Evolutionary conservation across 2,329 filamentous ascomycete species (phyloP), one percentile per base, ranked within the genome.

Genomic region (Aspergillus caelatus): DNA sequence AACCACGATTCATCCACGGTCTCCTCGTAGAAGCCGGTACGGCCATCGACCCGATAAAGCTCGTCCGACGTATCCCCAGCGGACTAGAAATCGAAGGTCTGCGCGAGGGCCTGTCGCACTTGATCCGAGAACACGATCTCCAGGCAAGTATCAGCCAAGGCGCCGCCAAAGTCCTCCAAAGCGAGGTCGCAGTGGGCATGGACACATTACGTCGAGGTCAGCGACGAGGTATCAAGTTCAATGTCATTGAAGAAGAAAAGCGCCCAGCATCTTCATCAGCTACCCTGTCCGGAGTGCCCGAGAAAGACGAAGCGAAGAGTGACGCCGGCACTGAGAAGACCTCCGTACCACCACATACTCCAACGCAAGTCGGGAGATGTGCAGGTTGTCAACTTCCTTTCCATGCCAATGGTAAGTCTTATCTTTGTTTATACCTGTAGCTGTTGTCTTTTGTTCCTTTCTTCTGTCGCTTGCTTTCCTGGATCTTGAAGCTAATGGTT

Each of bases 61-160:
- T 99, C 4, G 92, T 99, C 7, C 86, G 91, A 16, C 88, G 94
- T 6, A 99, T 99, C 32, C 95, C 95, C 0, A 93, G 96, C 73
- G 94, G 95, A 0, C 84, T 99, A 0, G 93, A 97, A 74, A 96
- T 99, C 14, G 90, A 95, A 70, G 95, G 95, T 0, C 83, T 99
- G 8, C 85, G 93, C 63, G 92, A 97, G 66, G 95, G 94, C 0
- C 85, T 99, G 4, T 90, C 91, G 52, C 91, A 94, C 62, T 93
- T 99, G 82, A 91, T 99, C 75, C 90, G 94, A 70, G 95, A 99
- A 78, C 94, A 97, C 74, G 95, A 98, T 74, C 91, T 99, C 52
- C 95, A 98, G 79, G 89, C 92, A 74, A 95, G 91, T 70, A 97
- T 99, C 74, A 94, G 91, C 67, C 89, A 91, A 50, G 95, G 95